A percentile compares a stretch with the other conserved stretches of the same genome.
Conservation (phyloP, 106 monocot species). For the Xerophyta viscosa region DNA sequence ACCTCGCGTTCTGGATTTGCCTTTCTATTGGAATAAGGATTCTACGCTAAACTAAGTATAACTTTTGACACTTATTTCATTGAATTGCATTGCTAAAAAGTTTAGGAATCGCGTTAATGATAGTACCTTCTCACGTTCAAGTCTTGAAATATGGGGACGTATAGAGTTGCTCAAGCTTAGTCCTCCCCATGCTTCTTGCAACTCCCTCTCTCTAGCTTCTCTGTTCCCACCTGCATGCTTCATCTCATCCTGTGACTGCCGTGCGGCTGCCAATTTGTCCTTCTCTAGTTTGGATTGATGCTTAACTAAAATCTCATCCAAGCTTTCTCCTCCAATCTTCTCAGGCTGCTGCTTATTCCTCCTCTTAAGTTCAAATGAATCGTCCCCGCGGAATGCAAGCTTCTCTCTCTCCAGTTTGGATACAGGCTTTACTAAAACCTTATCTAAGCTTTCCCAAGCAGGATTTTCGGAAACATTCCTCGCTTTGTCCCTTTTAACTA, state of each 20-base stretch:
- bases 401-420: constrained; percentile 41
- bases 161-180: constrained; percentile 75
- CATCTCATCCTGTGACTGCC: constrained; percentile 10
- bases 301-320: constrained; percentile 69
- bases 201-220: constrained; percentile 56
- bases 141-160: constrained; percentile 59
- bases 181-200: constrained; percentile 90
- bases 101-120: background rate
- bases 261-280: constrained; percentile 29
- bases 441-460: constrained; percentile 28
- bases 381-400: background rate
- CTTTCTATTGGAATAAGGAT: no score
- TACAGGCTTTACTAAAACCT: constrained; percentile 35
- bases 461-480: background rate
- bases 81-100: background rate
- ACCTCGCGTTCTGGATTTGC: no score
- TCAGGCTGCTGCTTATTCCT: constrained; percentile 15
- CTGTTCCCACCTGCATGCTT: constrained; percentile 25
- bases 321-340: constrained; percentile 14
- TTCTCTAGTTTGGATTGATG: constrained; percentile 51
- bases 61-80: background rate
- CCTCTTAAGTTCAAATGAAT: background rate
- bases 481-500: background rate
- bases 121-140: constrained; percentile 68
- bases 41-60: no score